Conservation (phyloP, 2,329 filamentous ascomycete species). For the Harringtonia lauricola region DNA sequence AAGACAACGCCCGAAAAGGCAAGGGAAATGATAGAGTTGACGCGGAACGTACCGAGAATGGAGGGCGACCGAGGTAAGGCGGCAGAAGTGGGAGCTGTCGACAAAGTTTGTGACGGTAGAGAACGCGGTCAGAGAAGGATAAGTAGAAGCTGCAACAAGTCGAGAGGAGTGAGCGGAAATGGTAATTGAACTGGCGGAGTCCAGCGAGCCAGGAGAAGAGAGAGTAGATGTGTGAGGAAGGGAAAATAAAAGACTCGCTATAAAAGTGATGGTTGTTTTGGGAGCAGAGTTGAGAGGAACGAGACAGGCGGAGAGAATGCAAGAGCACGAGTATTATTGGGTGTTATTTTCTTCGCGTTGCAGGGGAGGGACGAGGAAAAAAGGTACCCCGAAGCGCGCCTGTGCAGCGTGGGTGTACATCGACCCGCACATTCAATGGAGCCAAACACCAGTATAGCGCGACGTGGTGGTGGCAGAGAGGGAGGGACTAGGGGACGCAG, state of each 20-base stretch:
- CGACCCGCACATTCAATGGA: too few relatives aligned
- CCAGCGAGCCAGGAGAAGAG: background rate
- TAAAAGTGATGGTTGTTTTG: constrained; percentile 16
- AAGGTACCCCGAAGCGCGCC: too few relatives aligned
- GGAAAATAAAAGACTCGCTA: constrained; percentile 5
- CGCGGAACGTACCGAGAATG: background rate
- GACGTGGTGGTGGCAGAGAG: background rate
- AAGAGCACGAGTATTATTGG: too few relatives aligned
- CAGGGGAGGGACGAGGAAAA: too few relatives aligned
- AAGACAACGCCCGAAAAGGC: background rate
- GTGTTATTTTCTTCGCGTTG: too few relatives aligned
- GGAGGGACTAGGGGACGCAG: background rate
- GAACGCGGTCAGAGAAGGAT: too few relatives aligned
- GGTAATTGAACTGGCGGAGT: background rate
- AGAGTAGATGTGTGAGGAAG: background rate
- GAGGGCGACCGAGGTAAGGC: background rate
- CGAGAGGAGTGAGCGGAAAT: background rate
- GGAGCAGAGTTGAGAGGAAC: constrained; percentile 12
- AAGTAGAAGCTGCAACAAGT: background rate
- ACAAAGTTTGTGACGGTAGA: too few relatives aligned
- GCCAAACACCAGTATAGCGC: too few relatives aligned
- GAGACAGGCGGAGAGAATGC: background rate
- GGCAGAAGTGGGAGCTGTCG: too few relatives aligned
- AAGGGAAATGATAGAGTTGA: background rate
- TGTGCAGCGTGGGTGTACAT: too few relatives aligned